Evolutionary conservation across 768 basidiomycete species (phyloP).

Genomic region (Lentinula sp.): DNA sequence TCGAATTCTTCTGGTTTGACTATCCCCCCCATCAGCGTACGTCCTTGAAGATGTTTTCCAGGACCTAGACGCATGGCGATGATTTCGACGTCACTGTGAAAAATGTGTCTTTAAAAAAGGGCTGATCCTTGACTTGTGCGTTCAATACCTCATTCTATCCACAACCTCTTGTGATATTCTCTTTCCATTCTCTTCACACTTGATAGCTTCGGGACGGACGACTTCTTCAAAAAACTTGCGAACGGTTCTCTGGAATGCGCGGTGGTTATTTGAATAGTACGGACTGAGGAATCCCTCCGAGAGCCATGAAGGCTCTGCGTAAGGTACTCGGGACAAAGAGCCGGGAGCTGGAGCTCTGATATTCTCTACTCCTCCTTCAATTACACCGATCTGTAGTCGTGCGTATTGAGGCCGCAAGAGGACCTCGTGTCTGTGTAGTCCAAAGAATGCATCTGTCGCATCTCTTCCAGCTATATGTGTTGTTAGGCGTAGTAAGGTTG

Average conservation of each 20-base stretch:
- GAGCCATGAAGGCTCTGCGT: conserved; percentile 85
- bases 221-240: conserved; percentile 75
- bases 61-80: conserved; percentile 90
- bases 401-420: conserved; percentile 68
- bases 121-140: background rate
- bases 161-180: conserved; percentile 79
- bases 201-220: conserved; percentile 66
- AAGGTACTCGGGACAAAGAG: conserved; percentile 70
- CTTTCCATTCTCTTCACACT: conserved; percentile 85
- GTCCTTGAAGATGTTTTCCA: conserved; percentile 80
- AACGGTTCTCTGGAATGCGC: conserved; percentile 67
- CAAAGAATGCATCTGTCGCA: conserved; percentile 78
- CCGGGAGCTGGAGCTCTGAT: conserved; percentile 54
- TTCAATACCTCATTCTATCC: conserved; percentile 72
- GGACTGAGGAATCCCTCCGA: conserved; percentile 60
- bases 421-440: conserved; percentile 79
- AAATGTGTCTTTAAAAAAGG: background rate
- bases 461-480: conserved; percentile 53
- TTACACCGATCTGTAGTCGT: conserved; percentile 60
- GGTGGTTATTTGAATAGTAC: conserved; percentile 73
- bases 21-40: conserved; percentile 67
- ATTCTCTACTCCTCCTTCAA: conserved; percentile 49
- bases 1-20: conserved; percentile 83
- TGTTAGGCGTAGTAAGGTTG: background rate
- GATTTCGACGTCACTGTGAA: conserved; percentile 60